These are phyloP conservation scores for Paragyromitra xinjiangensis DNA, from an alignment of 495 filamentous ascomycete genomes.

Conservation along the genomic window DNA sequence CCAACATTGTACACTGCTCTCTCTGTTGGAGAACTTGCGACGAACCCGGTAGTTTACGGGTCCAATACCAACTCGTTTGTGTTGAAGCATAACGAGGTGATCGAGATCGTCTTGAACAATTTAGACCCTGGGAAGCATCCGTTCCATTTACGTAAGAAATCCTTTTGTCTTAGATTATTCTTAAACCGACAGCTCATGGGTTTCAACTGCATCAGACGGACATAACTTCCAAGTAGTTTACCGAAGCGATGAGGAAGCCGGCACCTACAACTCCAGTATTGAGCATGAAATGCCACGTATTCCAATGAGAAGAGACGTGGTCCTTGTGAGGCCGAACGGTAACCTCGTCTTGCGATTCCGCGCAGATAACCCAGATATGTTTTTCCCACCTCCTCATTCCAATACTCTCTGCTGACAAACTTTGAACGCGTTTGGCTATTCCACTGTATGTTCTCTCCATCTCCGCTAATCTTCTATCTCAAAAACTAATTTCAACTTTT, in stretches of 20 bases:
- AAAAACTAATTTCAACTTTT: background rate
- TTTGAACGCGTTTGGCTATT: conserved; percentile 69
- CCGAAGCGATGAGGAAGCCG: conserved; percentile 64
- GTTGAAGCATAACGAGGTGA: conserved; percentile 70
- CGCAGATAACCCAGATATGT: conserved; percentile 73
- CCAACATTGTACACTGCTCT: conserved; percentile 81
- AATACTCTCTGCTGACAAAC: conserved; percentile 27
- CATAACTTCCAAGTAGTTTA: conserved; percentile 79
- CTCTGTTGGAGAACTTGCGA: conserved; percentile 69
- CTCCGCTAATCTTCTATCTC: background rate
- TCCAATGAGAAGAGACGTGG: conserved; percentile 66
- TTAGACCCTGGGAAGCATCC: conserved; percentile 76
- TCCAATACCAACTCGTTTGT: conserved; percentile 74
- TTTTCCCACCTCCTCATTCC: background rate
- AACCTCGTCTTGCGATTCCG: conserved; percentile 74
- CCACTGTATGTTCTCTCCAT: conserved; percentile 64
- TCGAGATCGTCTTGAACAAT: conserved; percentile 86
- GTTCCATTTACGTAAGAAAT: conserved; percentile 72
- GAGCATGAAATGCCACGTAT: conserved; percentile 59
- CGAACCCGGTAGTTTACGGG: conserved; percentile 75
- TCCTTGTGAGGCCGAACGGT: conserved; percentile 62
- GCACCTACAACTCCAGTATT: conserved; percentile 62
- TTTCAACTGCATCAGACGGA: conserved; percentile 65
- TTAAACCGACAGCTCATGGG: conserved; percentile 18
- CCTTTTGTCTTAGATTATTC: conserved; percentile 15